These are phyloP conservation scores for Hypoxylon sp. DNA, from an alignment of 2,329 filamentous ascomycete genomes.

Conservation along the genomic window DNA sequence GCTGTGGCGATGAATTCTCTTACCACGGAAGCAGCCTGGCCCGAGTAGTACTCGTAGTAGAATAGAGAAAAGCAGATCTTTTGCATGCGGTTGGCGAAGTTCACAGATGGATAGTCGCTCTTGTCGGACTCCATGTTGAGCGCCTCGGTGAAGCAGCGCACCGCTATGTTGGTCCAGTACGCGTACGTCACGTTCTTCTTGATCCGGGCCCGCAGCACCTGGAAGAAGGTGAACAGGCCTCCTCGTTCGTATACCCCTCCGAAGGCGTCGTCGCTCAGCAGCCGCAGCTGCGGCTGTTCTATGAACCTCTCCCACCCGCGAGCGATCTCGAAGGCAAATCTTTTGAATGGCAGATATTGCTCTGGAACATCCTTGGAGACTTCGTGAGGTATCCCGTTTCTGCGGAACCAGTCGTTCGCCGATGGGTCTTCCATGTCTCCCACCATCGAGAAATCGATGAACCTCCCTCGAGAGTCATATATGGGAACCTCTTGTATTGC, in stretches of 20 bases:
- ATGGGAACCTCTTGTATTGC: not conserved
- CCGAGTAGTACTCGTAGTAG: too few species aligned
- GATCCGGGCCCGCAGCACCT: slow-evolving; percentile 12
- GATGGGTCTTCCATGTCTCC: not conserved
- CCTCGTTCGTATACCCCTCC: not conserved
- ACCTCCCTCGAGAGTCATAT: not conserved
- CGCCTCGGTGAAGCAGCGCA: too few species aligned
- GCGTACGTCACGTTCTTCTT: not conserved
- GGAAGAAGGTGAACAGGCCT: slow-evolving; percentile 17
- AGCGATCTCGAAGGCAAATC: slow-evolving; percentile 8
- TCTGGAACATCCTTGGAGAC: not conserved
- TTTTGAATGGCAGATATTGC: slow-evolving; percentile 2
- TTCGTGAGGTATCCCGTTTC: slow-evolving; percentile 13
- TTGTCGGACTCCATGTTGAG: too few species aligned
- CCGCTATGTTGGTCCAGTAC: not conserved
- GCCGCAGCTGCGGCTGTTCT: not conserved
- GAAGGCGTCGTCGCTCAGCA: not conserved
- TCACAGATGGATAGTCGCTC: too few species aligned
- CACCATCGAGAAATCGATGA: not conserved
- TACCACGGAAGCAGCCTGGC: not conserved
- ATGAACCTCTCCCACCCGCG: not conserved
- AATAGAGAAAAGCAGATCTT: too few species aligned
- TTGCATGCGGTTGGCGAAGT: too few species aligned
- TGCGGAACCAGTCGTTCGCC: not conserved
- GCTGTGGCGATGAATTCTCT: not conserved